Evolutionary conservation across 176 grass and related monocot species (phyloP), one percentile per base, ranked within the genome.

Genomic region (Aegilops longissima): DNA sequence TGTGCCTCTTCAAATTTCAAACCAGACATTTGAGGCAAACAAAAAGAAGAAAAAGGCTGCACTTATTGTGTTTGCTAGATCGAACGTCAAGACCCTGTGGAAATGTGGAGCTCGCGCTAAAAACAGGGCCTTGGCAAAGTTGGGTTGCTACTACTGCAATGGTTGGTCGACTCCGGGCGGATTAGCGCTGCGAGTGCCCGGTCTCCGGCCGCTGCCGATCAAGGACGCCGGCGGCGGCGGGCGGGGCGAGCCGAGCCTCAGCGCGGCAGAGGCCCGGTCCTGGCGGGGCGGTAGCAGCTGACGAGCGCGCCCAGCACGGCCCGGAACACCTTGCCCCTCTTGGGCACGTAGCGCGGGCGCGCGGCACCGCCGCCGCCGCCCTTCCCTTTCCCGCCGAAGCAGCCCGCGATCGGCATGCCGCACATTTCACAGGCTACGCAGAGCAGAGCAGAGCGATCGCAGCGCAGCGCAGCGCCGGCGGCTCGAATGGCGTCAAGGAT

Each of bases 291-390:
- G 89, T 38, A 84, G 84, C 73, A 87, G 77, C 88, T 17, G 61
- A 87, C 36, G 1, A 87, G 2, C 21, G 49, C 5, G 2, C 36
- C 47, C 81, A 91, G 76, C 76, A 24, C 85, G 61, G 12, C 4
- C 77, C 44, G 73, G 61, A 91, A 82, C 85, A 91, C 89, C 69
- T 14, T 36, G 4, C 89, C 85, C 38, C 89, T 27, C 85, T 64
- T 35, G 27, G 85, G 89, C 62, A 91, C 82, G 82, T 85, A 88
- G 58, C 89, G 89, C 47, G 85, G 89, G 36, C 80, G 36, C 36
- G 36, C 36, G 6, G 40, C 42, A 0, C 4, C 31, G 40, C 24
- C 80, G 0, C 13, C 33, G 84, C 84, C 52, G 63, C 3, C 21
- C 21, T 74, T 16, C 44, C 35, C 7, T 8, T 61, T 35, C 42